phyloP scores from a whole-genome alignment of 805 yeast species.

The Yamadazyma sp. region DNA sequence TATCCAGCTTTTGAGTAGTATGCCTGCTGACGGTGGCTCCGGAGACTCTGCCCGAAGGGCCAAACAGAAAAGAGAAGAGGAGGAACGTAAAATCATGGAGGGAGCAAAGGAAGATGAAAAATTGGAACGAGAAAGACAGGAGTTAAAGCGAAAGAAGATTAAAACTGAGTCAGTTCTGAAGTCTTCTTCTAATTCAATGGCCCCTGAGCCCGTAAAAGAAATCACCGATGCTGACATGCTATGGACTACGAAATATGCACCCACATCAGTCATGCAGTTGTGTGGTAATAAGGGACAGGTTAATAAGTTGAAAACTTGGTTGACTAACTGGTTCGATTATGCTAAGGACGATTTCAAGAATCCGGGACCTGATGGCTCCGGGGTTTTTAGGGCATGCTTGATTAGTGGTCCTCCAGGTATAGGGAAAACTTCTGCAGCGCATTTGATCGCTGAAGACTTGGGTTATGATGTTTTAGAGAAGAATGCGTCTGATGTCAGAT shows the following conservation, averaged over 20 bases:
- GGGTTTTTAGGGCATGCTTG: constrained; percentile 76
- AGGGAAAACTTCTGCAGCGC: constrained; percentile 83
- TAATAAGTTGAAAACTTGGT: constrained; percentile 68
- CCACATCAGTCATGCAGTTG: constrained; percentile 67
- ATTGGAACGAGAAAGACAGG: constrained; percentile 21
- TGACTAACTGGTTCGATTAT: constrained; percentile 67
- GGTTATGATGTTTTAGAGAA: constrained; percentile 77
- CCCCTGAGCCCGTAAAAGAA: constrained; percentile 26
- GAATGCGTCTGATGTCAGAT: constrained; percentile 87
- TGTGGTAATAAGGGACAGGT: constrained; percentile 90
- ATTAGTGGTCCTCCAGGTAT: constrained; percentile 88
- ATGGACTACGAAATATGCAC: constrained; percentile 96
- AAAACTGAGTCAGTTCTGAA: constrained; percentile 1
- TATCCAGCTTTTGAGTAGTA: constrained; percentile 61
- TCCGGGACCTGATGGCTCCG: constrained; percentile 64
- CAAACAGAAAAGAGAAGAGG: constrained; percentile 63
- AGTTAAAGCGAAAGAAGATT: constrained; percentile 6
- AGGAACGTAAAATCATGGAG: constrained; percentile 55
- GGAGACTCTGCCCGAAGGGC: constrained; percentile 79
- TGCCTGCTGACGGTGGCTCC: constrained; percentile 93
- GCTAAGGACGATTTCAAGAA: constrained; percentile 54
- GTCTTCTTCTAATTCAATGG: constrained; percentile 5
- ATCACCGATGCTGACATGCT: constrained; percentile 60
- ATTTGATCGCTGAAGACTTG: constrained; percentile 62
- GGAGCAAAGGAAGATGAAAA: constrained; percentile 49